These are phyloP conservation scores for Dryadomyces sulphureus DNA, from an alignment of 2,329 filamentous ascomycete species.

Conservation along the genomic window DNA sequence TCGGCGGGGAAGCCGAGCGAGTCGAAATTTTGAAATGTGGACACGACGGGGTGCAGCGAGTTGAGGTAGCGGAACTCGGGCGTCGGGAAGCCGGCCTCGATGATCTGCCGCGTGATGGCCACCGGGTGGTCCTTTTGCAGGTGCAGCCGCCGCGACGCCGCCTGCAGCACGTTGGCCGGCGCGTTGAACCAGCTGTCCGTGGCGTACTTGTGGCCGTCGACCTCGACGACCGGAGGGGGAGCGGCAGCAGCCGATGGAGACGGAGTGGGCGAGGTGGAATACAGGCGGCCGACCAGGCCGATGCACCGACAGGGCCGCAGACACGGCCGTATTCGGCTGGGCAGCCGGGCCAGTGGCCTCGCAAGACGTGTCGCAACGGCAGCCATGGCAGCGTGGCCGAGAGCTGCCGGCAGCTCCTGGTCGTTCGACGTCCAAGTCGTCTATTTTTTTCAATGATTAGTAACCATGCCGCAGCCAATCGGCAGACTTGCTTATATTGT, in stretches of 20 bases:
- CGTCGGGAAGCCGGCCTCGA: slow-evolving; percentile 72
- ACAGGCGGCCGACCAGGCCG: background rate
- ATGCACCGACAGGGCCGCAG: background rate
- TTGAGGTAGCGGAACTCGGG: slow-evolving; percentile 66
- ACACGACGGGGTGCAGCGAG: slow-evolving; percentile 68
- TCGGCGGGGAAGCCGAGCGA: slow-evolving; percentile 82
- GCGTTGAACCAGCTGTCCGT: slow-evolving; percentile 80
- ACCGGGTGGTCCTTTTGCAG: slow-evolving; percentile 83
- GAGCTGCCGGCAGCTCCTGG: too few relatives aligned
- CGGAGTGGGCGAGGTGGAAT: background rate
- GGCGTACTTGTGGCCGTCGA: slow-evolving; percentile 49
- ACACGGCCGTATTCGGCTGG: background rate
- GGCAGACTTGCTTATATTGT: background rate
- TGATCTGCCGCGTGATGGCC: slow-evolving; percentile 77
- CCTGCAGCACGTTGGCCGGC: slow-evolving; percentile 56
- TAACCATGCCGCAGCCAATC: background rate
- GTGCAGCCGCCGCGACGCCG: slow-evolving; percentile 68
- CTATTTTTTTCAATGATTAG: too few relatives aligned
- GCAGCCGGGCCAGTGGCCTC: background rate
- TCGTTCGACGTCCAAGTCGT: too few relatives aligned
- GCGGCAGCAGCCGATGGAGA: too few relatives aligned
- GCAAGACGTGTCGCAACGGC: background rate
- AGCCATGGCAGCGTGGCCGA: background rate
- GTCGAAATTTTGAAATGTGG: slow-evolving; percentile 82
- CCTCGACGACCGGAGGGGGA: slow-evolving; percentile 24